Conservation (phyloP, 2,329 filamentous ascomycete species). For the Cylindrodendrum hubeiense region DNA sequence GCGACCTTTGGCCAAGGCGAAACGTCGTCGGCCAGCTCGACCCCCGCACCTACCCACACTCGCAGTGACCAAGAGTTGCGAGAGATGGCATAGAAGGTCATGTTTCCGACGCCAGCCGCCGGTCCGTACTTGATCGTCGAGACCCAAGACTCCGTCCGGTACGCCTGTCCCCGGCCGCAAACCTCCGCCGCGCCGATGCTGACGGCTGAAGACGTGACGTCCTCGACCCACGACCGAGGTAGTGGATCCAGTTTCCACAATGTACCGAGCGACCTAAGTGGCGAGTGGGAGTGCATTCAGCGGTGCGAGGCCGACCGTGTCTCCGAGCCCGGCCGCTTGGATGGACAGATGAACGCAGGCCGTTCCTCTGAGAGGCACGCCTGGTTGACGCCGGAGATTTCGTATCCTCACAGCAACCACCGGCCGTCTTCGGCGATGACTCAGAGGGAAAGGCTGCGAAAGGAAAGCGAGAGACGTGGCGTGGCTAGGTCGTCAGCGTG, state of each 20-base stretch:
- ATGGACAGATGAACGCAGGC: neutral
- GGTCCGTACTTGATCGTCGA: constrained; percentile 50
- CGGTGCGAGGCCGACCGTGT: constrained; percentile 7
- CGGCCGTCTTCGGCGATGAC: neutral
- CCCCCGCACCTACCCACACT: constrained; percentile 34
- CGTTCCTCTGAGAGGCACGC: neutral
- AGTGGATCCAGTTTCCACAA: constrained; percentile 19
- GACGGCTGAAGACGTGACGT: neutral
- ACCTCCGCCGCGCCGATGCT: neutral
- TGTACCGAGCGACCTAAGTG: constrained; percentile 27
- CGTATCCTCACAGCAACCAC: constrained; percentile 1
- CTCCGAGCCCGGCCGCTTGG: neutral
- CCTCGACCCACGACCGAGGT: neutral
- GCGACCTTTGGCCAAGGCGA: constrained; percentile 47
- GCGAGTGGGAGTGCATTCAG: constrained; percentile 36
- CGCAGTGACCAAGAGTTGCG: constrained; percentile 57
- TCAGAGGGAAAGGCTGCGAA: neutral
- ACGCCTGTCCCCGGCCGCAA: constrained; percentile 20
- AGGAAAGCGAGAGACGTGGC: constrained; percentile 7
- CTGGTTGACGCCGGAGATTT: neutral
- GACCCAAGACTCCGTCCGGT: constrained; percentile 43
- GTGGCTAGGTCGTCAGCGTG: constrained; percentile 9
- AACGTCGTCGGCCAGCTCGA: constrained; percentile 36
- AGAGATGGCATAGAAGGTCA: constrained; percentile 61
- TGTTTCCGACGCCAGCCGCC: constrained; percentile 47